Percentiles rank a stretch among this genome's conserved stretches.
phyloP scores from a whole-genome alignment of 176 grass and related monocot genomes.

The Alloteropsis semialata region DNA sequence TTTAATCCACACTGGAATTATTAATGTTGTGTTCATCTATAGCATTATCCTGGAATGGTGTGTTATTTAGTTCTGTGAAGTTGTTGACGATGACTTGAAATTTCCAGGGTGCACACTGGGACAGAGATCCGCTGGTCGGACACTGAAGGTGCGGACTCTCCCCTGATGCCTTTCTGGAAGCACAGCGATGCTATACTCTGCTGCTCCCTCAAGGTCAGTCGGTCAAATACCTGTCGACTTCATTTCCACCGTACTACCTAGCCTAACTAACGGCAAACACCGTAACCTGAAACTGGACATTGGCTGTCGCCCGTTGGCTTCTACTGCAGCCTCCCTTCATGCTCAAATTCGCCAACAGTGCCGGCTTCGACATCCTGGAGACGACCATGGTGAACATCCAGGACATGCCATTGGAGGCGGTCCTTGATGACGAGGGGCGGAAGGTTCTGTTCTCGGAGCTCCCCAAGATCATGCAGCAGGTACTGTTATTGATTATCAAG shows the following conservation, averaged over 20 bases:
- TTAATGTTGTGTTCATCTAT: background rate
- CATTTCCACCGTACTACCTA: background rate
- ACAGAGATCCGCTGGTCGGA: constrained; percentile 53
- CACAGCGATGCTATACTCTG: constrained; percentile 81
- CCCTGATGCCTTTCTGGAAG: constrained; percentile 78
- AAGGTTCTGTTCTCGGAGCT: constrained; percentile 63
- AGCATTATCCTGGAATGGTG: background rate
- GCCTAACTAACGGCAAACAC: background rate
- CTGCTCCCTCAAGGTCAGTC: constrained; percentile 76
- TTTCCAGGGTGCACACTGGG: constrained; percentile 72
- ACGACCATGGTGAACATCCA: constrained; percentile 86
- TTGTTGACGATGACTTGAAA: background rate
- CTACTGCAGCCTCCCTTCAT: constrained; percentile 53
- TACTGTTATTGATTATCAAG: background rate
- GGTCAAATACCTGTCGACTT: background rate
- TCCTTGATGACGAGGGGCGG: constrained; percentile 59
- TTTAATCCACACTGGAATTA: background rate
- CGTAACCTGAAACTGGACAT: background rate
- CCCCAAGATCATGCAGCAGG: constrained; percentile 95
- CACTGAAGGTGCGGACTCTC: constrained; percentile 32
- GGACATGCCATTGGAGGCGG: constrained; percentile 71
- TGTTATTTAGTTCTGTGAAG: background rate
- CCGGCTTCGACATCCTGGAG: constrained; percentile 87
- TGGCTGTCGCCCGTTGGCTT: background rate
- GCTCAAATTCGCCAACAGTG: constrained; percentile 82